Evolutionary conservation across 345 rosid genomes (phyloP).

Genomic region (Eutrema yunnanense): DNA sequence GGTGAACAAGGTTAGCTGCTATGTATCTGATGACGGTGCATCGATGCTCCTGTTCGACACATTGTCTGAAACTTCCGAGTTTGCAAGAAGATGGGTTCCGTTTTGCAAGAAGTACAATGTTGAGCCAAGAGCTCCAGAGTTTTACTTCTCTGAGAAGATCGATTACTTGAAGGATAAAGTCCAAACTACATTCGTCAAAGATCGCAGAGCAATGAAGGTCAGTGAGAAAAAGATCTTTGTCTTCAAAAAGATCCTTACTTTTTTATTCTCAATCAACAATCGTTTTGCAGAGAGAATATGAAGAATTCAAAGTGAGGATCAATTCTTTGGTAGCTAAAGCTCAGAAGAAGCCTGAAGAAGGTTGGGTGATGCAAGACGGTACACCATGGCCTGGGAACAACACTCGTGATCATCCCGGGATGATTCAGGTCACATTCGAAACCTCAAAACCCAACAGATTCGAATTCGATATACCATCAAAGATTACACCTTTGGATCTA

Average conservation of each 20-base stretch:
- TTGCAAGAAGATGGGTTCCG: constrained; percentile 97
- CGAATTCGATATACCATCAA: background rate
- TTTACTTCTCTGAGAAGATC: constrained; percentile 84
- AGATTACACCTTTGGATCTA: background rate
- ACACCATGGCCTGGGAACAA: constrained; percentile 99
- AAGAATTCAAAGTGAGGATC: constrained; percentile 92
- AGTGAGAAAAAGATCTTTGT: background rate
- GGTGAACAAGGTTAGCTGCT: constrained; percentile 81
- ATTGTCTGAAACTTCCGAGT: constrained; percentile 84
- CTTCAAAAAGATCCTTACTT: background rate
- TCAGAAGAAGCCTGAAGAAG: constrained; percentile 96
- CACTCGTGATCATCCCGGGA: constrained; percentile 98
- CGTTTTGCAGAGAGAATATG: constrained; percentile 74
- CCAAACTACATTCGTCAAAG: constrained; percentile 89
- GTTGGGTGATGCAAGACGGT: constrained; percentile 99
- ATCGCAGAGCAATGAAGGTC: constrained; percentile 97
- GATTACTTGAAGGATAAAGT: constrained; percentile 96
- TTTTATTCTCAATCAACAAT: background rate
- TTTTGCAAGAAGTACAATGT: constrained; percentile 83
- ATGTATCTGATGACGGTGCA: constrained; percentile 96
- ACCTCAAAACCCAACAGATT: background rate
- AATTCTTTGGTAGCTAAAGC: constrained; percentile 92
- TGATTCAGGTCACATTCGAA: constrained; percentile 67
- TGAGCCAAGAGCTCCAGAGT: constrained; percentile 94
- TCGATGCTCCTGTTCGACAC: constrained; percentile 92